phyloP scores from a whole-genome alignment of 257 asterid genomes.

The Capsicum chinense region DNA sequence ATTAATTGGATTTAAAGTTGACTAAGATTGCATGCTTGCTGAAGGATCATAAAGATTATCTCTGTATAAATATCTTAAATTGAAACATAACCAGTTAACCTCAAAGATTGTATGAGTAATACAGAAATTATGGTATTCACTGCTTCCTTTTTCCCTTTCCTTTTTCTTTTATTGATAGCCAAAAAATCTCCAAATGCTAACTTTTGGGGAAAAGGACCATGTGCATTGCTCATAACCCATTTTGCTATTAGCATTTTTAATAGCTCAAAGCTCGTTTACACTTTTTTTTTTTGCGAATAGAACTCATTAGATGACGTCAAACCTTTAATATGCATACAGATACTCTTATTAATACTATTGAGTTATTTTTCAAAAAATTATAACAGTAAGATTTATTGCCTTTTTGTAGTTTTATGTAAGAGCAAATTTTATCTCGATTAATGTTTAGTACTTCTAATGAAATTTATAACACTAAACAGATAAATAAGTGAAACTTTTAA shows the following conservation, averaged over 20 bases:
- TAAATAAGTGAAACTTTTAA: not conserved
- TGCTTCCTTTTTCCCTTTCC: not conserved
- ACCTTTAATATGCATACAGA: conserved; percentile 6
- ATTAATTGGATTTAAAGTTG: not conserved
- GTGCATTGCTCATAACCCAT: not conserved
- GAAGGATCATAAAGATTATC: conserved; percentile 5
- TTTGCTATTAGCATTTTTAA: not conserved
- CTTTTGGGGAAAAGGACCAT: not conserved
- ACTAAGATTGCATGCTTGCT: not conserved
- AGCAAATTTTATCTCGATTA: no score
- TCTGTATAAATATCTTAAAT: not conserved
- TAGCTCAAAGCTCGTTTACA: conserved; percentile 21
- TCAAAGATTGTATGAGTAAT: conserved; percentile 4
- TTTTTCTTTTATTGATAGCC: no score
- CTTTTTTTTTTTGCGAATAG: not conserved
- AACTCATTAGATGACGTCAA: not conserved
- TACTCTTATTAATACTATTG: not conserved
- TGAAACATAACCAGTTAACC: not conserved
- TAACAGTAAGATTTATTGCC: not conserved
- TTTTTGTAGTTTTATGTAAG: not conserved
- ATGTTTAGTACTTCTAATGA: not conserved
- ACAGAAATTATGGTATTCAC: not conserved
- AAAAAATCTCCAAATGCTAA: not conserved
- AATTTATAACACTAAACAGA: not conserved
- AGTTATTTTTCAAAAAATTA: not conserved